These are phyloP conservation scores for Fraxinus quadrangulata DNA, from an alignment of 257 asterid species.

Conservation along the genomic window DNA sequence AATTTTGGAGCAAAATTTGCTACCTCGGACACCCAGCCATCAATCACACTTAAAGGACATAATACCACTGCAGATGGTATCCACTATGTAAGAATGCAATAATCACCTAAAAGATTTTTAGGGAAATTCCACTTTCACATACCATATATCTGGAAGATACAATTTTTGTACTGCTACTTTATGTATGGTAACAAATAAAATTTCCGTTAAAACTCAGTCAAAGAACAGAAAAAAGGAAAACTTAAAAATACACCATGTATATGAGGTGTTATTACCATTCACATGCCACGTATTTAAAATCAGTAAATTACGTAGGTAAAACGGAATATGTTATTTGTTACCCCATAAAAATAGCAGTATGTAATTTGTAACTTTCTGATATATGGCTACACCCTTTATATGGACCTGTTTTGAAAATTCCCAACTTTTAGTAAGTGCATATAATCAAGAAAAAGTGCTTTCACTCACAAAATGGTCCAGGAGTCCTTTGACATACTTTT, in stretches of 20 bases:
- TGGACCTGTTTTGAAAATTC: not conserved
- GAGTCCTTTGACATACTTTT: slow-evolving; percentile 58
- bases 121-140: not conserved
- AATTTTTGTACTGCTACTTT: not conserved
- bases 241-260: not conserved
- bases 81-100: slow-evolving; percentile 22
- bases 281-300: not conserved
- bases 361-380: not conserved
- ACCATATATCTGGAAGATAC: not conserved
- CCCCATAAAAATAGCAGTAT: not conserved
- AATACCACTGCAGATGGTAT: slow-evolving; percentile 71
- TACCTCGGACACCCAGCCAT: slow-evolving; percentile 86
- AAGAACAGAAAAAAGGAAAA: not conserved
- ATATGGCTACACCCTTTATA: not conserved
- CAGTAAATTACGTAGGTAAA: not conserved
- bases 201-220: not conserved
- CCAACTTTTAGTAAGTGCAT: not conserved
- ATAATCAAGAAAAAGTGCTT: slow-evolving; percentile 21
- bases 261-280: not conserved
- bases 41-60: slow-evolving; percentile 90
- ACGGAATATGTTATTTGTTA: not conserved
- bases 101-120: slow-evolving; percentile 15
- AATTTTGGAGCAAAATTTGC: slow-evolving; percentile 70
- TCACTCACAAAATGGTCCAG: slow-evolving; percentile 87
- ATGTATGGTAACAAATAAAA: not conserved